These are phyloP conservation scores for Lathyrus tuberosus DNA, from an alignment of 306 rosid genomes.

Conservation along the genomic window DNA sequence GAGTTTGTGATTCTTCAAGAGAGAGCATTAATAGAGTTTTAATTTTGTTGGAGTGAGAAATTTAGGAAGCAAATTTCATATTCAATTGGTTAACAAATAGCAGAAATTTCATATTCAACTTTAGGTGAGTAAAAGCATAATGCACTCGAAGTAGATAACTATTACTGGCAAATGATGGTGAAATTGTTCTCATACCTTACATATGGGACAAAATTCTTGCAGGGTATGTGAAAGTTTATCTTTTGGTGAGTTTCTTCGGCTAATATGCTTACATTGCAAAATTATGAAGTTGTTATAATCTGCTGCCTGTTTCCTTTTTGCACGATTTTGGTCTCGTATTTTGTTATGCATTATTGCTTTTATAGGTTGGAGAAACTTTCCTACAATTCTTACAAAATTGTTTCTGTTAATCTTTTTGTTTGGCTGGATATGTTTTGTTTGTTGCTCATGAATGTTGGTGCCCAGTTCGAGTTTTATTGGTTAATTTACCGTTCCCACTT, in stretches of 20 bases:
- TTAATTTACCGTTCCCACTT: constrained; percentile 18
- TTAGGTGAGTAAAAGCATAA: too few relatives aligned
- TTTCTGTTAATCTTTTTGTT: background rate
- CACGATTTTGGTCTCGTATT: constrained; percentile 26
- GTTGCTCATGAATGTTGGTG: constrained; percentile 1
- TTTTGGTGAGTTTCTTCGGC: background rate
- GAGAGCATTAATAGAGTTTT: too few relatives aligned
- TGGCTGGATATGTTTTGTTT: constrained; percentile 13
- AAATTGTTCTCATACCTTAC: too few relatives aligned
- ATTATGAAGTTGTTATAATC: constrained; percentile 21
- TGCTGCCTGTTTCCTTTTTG: constrained; percentile 28
- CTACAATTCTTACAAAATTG: background rate
- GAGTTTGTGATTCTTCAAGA: too few relatives aligned
- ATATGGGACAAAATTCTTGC: constrained; percentile 27
- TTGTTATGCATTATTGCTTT: background rate
- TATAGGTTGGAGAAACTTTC: background rate
- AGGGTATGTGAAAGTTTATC: constrained; percentile 19
- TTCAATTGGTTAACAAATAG: too few relatives aligned
- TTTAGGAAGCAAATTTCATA: too few relatives aligned
- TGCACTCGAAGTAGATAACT: too few relatives aligned
- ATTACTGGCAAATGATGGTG: too few relatives aligned
- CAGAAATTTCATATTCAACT: too few relatives aligned
- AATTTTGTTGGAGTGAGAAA: too few relatives aligned
- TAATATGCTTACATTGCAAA: constrained; percentile 29
- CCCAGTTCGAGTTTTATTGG: background rate